Evolutionary conservation across 2,329 filamentous ascomycete species (phyloP).

Genomic region (Nemania diffusa): DNA sequence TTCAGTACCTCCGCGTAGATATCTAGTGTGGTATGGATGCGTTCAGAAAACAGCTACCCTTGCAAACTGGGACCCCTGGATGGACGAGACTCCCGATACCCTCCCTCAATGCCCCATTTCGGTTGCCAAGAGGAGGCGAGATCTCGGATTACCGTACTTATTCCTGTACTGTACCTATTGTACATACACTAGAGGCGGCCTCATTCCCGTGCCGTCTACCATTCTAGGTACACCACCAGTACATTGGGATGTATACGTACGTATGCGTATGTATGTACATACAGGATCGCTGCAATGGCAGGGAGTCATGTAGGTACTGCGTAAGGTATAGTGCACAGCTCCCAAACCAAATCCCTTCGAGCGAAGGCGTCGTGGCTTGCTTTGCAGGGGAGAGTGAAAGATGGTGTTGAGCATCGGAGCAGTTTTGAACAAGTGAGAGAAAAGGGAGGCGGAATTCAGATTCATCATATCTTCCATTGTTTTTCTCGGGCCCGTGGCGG

Average conservation of each 20-base stretch:
- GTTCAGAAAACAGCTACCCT: constrained; percentile 24
- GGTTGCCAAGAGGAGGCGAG: constrained; percentile 33
- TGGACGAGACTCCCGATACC: constrained; percentile 21
- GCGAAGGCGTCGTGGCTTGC: neutral
- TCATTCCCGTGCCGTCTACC: constrained; percentile 29
- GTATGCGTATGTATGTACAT: neutral
- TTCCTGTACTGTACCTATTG: no score
- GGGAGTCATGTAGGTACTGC: constrained; percentile 24
- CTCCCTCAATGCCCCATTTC: constrained; percentile 20
- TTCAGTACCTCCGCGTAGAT: neutral
- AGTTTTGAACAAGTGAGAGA: neutral
- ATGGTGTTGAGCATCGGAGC: neutral
- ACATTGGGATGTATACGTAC: no score
- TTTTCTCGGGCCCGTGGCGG: constrained; percentile 11
- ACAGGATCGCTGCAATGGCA: constrained; percentile 17
- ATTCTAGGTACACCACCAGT: neutral
- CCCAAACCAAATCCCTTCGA: constrained; percentile 4
- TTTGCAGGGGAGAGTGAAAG: neutral
- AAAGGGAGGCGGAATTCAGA: neutral
- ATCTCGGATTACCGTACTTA: constrained; percentile 26
- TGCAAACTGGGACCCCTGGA: constrained; percentile 21
- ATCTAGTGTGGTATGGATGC: neutral
- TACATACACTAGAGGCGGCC: constrained; percentile 12
- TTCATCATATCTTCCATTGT: neutral
- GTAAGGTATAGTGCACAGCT: constrained; percentile 16